These are phyloP conservation scores for Pestalotiopsis sp. DNA, from an alignment of 2,329 filamentous ascomycete genomes.

Conservation along the genomic window DNA sequence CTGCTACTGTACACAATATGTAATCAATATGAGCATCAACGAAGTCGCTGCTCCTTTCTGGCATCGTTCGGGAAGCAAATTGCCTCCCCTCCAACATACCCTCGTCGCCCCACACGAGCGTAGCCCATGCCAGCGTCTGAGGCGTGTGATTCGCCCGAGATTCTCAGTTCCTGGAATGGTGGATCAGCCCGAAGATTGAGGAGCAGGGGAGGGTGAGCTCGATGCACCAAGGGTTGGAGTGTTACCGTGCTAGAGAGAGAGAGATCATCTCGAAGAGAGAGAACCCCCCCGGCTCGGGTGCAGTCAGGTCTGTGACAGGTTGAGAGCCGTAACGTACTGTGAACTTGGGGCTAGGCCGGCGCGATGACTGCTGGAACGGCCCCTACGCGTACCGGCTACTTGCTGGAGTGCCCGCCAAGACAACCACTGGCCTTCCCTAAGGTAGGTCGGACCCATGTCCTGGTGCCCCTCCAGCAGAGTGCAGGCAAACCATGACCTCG, in stretches of 20 bases:
- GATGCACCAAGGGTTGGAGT: conserved; percentile 6
- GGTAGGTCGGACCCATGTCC: conserved; percentile 1
- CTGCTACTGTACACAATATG: neutral
- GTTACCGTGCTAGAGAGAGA: conserved; percentile 1
- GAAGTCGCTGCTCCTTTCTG: neutral
- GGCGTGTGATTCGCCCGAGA: neutral
- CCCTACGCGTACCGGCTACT: conserved; percentile 6
- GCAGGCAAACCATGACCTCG: neutral
- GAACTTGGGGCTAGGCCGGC: neutral
- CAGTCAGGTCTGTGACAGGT: neutral
- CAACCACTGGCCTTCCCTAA: neutral
- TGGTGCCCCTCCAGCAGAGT: neutral
- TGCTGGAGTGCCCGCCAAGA: neutral
- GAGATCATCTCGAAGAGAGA: too few species aligned
- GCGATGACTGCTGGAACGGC: neutral
- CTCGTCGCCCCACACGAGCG: neutral
- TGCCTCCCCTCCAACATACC: conserved; percentile 4
- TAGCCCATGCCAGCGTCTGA: conserved; percentile 3
- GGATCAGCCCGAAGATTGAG: conserved; percentile 10
- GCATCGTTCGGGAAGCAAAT: conserved; percentile 11
- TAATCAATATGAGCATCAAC: neutral
- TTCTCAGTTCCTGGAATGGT: conserved; percentile 14
- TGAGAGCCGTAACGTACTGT: neutral
- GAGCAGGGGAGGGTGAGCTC: neutral
- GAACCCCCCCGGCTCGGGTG: neutral